Evolutionary conservation across 2,329 filamentous ascomycete species (phyloP).

Genomic region (Colletotrichum gloeosporioides): DNA sequence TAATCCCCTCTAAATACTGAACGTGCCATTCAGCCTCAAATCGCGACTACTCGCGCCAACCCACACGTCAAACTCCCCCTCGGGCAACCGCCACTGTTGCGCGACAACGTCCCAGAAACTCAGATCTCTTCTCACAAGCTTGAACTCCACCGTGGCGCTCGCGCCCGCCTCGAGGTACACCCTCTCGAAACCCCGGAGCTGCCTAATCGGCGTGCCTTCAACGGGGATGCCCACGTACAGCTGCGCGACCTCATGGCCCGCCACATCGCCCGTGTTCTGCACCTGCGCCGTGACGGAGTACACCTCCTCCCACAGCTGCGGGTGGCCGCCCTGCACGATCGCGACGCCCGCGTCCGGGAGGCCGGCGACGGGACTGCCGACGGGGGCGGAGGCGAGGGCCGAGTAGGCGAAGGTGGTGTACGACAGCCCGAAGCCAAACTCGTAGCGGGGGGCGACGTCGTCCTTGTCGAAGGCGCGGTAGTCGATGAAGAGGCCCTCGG

Average conservation of each 20-base stretch:
- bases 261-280: conserved; percentile 66
- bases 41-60: conserved; percentile 6
- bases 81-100: conserved; percentile 56
- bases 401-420: conserved; percentile 71
- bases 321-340: conserved; percentile 46
- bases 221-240: conserved; percentile 47
- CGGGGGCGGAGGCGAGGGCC: conserved; percentile 60
- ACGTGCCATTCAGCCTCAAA: conserved; percentile 39
- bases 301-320: conserved; percentile 51
- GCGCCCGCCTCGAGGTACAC: conserved; percentile 45
- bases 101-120: conserved; percentile 54
- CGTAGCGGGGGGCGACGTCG: conserved; percentile 71
- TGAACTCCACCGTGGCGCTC: conserved; percentile 41
- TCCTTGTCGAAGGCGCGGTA: conserved; percentile 83
- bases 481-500: conserved; percentile 79
- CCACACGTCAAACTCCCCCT: conserved; percentile 26
- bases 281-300: conserved; percentile 62
- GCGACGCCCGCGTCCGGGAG: conserved; percentile 40
- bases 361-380: conserved; percentile 51
- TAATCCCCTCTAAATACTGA: conserved; percentile 22
- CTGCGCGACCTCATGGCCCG: conserved; percentile 73
- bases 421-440: conserved; percentile 80
- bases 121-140: conserved; percentile 51
- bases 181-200: conserved; percentile 53
- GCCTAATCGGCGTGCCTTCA: conserved; percentile 36